Evolutionary conservation across 2,329 filamentous ascomycete genomes (phyloP).

Genomic region (Paecilomyces dactylethromorphus): DNA sequence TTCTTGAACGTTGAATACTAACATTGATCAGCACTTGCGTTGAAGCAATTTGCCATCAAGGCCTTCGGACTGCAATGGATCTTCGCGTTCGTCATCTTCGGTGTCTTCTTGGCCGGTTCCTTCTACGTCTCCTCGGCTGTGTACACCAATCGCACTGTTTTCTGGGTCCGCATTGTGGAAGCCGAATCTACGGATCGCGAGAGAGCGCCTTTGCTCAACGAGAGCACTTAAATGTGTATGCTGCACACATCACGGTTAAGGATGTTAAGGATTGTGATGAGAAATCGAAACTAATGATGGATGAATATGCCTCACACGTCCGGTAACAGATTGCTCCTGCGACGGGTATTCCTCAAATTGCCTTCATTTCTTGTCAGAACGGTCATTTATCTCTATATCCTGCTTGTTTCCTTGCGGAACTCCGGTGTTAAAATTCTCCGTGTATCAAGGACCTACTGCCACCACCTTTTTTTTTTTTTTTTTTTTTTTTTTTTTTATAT

Average conservation of each 20-base stretch:
- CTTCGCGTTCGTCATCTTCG: conserved; percentile 81
- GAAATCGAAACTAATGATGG: not conserved
- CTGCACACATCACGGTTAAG: too few species aligned
- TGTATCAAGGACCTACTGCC: not conserved
- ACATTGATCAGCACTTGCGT: conserved; percentile 53
- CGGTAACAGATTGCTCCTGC: not conserved
- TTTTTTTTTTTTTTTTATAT: too few species aligned
- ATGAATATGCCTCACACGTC: not conserved
- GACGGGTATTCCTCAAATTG: not conserved
- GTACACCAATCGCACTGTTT: conserved; percentile 28
- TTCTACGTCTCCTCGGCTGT: conserved; percentile 36
- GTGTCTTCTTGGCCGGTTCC: conserved; percentile 63
- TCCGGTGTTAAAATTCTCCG: not conserved
- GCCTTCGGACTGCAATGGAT: conserved; percentile 83
- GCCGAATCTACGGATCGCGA: conserved; percentile 44
- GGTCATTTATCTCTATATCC: not conserved
- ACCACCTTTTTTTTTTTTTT: not conserved
- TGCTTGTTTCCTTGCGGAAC: not conserved
- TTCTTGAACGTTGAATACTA: not conserved
- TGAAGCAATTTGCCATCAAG: conserved; percentile 68
- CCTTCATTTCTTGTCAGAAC: not conserved
- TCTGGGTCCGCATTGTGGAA: conserved; percentile 25
- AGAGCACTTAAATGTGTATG: conserved; percentile 22
- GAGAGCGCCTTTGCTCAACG: conserved; percentile 47
- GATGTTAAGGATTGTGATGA: not conserved